Conservation (phyloP, 441 rosid species). For the Biscutella laevigata region DNA sequence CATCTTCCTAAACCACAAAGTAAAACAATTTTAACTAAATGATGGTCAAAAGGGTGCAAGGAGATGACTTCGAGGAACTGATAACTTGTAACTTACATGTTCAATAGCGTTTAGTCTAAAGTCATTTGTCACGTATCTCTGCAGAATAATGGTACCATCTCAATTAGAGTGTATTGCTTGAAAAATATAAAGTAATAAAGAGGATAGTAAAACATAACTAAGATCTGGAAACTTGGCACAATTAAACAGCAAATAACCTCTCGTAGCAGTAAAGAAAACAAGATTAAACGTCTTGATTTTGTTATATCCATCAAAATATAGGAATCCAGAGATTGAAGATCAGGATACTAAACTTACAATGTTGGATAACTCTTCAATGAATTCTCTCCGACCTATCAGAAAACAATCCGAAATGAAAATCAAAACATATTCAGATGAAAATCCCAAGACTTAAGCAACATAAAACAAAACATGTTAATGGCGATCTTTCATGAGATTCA, state of each 20-base stretch:
- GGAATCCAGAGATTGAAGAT: constrained; percentile 11
- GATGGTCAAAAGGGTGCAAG: constrained; percentile 1
- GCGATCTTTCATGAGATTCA: constrained; percentile 5
- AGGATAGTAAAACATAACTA: not conserved
- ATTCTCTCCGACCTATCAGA: constrained; percentile 50
- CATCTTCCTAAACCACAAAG: constrained; percentile 48
- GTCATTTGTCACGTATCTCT: constrained; percentile 45
- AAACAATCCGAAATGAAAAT: constrained; percentile 19
- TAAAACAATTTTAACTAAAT: constrained; percentile 1
- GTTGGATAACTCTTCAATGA: constrained; percentile 47
- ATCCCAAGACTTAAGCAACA: not conserved
- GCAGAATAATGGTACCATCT: constrained; percentile 28
- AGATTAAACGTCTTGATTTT: not conserved
- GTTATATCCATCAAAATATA: not conserved
- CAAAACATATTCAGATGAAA: constrained; percentile 18
- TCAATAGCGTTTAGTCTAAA: constrained; percentile 44
- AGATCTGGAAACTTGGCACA: constrained; percentile 10
- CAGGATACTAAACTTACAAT: constrained; percentile 37
- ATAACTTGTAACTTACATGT: constrained; percentile 42
- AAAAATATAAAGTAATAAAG: not conserved
- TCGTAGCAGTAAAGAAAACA: not conserved
- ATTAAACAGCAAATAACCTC: not conserved
- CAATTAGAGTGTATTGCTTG: not conserved
- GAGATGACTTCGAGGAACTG: not conserved
- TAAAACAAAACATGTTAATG: not conserved